These are phyloP conservation scores for Juglanconis sp. DNA, from an alignment of 2,329 filamentous ascomycete genomes.

Conservation along the genomic window DNA sequence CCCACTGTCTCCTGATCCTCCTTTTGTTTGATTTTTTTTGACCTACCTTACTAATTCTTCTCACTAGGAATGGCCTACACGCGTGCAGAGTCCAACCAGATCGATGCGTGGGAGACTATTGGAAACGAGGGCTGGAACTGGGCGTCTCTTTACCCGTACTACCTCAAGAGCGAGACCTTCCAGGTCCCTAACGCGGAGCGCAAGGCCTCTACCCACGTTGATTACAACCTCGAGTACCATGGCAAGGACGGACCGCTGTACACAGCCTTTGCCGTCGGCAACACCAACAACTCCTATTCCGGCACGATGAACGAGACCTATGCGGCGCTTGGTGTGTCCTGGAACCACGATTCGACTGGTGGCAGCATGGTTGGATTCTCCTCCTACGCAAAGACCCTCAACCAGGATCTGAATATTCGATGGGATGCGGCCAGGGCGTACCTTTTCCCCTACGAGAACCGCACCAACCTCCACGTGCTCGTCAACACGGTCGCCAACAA, in stretches of 20 bases:
- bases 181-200: constrained; percentile 3
- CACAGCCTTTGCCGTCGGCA: constrained; percentile 23
- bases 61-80: constrained; percentile 4
- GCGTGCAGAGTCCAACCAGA: constrained; percentile 4
- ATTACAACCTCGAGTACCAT: constrained; percentile 24
- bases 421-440: constrained; percentile 46
- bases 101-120: constrained; percentile 27
- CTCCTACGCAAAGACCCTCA: constrained; percentile 38
- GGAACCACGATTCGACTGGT: constrained; percentile 39
- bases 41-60: neutral
- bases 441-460: constrained; percentile 38
- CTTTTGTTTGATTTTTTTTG: neutral
- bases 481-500: constrained; percentile 38
- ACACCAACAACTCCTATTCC: constrained; percentile 24
- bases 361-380: constrained; percentile 42
- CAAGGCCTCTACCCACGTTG: neutral
- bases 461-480: constrained; percentile 41
- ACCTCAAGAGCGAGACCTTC: constrained; percentile 30
- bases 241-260: constrained; percentile 28
- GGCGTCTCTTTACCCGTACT: constrained; percentile 29
- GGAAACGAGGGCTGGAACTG: constrained; percentile 27
- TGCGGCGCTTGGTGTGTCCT: constrained; percentile 30
- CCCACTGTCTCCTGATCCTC: neutral
- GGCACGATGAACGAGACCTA: constrained; percentile 34
- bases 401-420: constrained; percentile 34